These are phyloP conservation scores for Suillus subalutaceus DNA, from an alignment of 768 basidiomycete genomes.

Conservation along the genomic window DNA sequence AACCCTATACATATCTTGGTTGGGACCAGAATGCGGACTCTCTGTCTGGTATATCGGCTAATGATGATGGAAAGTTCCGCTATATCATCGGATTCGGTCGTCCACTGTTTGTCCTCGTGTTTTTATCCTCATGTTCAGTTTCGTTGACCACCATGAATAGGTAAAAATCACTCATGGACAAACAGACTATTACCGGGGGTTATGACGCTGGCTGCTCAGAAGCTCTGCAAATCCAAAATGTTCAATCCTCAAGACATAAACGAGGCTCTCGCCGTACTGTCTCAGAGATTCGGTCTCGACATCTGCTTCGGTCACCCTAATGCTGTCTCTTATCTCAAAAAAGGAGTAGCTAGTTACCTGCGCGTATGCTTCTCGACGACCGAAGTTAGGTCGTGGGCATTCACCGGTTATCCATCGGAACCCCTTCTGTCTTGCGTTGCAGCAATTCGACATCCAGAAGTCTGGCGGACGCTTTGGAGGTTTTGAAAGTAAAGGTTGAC, in stretches of 20 bases:
- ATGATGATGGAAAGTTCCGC: neutral
- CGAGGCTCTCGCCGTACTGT: slow-evolving; percentile 12
- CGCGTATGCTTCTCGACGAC: slow-evolving; percentile 15
- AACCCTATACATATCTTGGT: slow-evolving; percentile 11
- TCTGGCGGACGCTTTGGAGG: neutral
- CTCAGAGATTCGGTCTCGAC: slow-evolving; percentile 14
- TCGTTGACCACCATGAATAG: neutral
- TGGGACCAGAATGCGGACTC: slow-evolving; percentile 13
- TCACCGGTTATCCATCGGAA: slow-evolving; percentile 22
- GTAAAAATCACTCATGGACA: slow-evolving; percentile 5
- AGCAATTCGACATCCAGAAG: neutral
- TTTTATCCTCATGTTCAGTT: neutral
- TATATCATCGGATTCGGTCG: slow-evolving; percentile 10
- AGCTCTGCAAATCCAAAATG: neutral
- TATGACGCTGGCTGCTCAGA: neutral
- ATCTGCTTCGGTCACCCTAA: slow-evolving; percentile 5
- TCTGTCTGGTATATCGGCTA: slow-evolving; percentile 4
- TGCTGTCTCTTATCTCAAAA: slow-evolving; percentile 9
- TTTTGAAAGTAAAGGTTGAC: slow-evolving; percentile 1
- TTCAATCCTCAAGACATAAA: neutral
- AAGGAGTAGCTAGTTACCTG: slow-evolving; percentile 18
- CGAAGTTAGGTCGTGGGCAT: slow-evolving; percentile 15
- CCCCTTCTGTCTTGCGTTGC: slow-evolving; percentile 19
- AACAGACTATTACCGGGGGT: neutral
- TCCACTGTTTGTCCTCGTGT: neutral